Evolutionary conservation across 176 grass and related monocot species (phyloP).

Genomic region (maize (Zea mays)): DNA sequence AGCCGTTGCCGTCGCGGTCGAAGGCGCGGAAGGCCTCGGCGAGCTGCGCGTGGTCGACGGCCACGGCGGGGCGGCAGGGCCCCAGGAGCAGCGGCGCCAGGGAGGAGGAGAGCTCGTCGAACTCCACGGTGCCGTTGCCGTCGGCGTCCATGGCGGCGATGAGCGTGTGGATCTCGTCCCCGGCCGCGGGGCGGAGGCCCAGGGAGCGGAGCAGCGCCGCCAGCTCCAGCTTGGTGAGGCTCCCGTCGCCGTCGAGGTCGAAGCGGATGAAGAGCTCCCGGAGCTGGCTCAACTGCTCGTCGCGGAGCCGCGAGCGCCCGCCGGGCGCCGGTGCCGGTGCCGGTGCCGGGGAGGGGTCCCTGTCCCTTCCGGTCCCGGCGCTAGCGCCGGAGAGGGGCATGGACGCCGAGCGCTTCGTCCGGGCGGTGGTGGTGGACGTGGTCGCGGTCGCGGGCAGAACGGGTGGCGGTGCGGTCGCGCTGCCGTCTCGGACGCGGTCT

Average conservation of each 20-base stretch:
- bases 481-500: slow-evolving; percentile 42
- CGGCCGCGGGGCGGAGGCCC: slow-evolving; percentile 43
- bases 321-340: background rate
- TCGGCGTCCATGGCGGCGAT: slow-evolving; percentile 54
- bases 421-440: background rate
- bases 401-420: slow-evolving; percentile 23
- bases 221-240: slow-evolving; percentile 57
- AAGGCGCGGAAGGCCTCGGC: slow-evolving; percentile 60
- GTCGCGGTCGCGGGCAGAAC: background rate
- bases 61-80: slow-evolving; percentile 44
- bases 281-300: slow-evolving; percentile 58
- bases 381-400: slow-evolving; percentile 28
- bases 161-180: slow-evolving; percentile 60
- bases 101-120: slow-evolving; percentile 57
- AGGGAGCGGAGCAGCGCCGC: slow-evolving; percentile 58
- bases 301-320: slow-evolving; percentile 44
- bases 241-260: slow-evolving; percentile 65
- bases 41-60: slow-evolving; percentile 61
- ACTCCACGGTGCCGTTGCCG: slow-evolving; percentile 62
- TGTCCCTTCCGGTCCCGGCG: background rate
- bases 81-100: slow-evolving; percentile 52
- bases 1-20: slow-evolving; percentile 62
- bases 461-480: slow-evolving; percentile 1
- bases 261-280: slow-evolving; percentile 56
- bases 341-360: background rate